phyloP scores from a whole-genome alignment of 2,329 filamentous ascomycete species.

The Coniosporium uncinatum region DNA sequence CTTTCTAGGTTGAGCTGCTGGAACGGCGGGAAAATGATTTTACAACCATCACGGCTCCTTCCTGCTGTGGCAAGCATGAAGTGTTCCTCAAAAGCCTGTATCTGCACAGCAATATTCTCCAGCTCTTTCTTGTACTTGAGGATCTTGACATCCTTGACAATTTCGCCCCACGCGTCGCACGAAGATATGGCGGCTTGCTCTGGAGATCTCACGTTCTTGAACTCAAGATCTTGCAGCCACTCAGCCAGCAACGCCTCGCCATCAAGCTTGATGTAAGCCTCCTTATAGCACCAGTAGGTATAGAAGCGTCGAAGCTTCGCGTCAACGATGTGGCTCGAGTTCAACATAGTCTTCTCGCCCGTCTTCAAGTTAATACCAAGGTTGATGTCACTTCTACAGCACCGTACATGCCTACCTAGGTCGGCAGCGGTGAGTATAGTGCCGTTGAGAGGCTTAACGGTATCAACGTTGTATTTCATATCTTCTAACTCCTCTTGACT shows the following conservation, averaged over 20 bases:
- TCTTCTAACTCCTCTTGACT: conserved; percentile 53
- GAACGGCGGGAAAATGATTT: no score
- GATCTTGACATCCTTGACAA: conserved; percentile 40
- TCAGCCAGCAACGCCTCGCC: conserved; percentile 70
- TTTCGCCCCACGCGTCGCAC: conserved; percentile 40
- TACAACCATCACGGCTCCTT: no score
- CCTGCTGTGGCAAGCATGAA: conserved; percentile 54
- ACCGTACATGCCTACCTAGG: conserved; percentile 36
- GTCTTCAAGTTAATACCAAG: conserved; percentile 26
- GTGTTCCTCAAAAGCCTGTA: conserved; percentile 51
- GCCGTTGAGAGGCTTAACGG: conserved; percentile 38
- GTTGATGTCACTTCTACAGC: conserved; percentile 26
- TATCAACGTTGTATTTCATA: conserved; percentile 50
- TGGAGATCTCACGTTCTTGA: conserved; percentile 57
- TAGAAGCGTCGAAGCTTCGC: conserved; percentile 67
- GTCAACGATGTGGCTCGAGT: conserved; percentile 44
- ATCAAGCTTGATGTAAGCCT: conserved; percentile 80
- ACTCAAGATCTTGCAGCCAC: conserved; percentile 69
- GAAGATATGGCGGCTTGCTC: conserved; percentile 30
- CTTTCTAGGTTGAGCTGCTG: no score
- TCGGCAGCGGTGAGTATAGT: conserved; percentile 27
- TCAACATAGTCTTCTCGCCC: conserved; percentile 27
- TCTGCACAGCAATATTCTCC: conserved; percentile 48
- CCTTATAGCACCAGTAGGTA: conserved; percentile 72
- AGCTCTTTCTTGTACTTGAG: conserved; percentile 40